phyloP scores from a whole-genome alignment of 805 yeast species.

The Barnettozyma pratensis region DNA sequence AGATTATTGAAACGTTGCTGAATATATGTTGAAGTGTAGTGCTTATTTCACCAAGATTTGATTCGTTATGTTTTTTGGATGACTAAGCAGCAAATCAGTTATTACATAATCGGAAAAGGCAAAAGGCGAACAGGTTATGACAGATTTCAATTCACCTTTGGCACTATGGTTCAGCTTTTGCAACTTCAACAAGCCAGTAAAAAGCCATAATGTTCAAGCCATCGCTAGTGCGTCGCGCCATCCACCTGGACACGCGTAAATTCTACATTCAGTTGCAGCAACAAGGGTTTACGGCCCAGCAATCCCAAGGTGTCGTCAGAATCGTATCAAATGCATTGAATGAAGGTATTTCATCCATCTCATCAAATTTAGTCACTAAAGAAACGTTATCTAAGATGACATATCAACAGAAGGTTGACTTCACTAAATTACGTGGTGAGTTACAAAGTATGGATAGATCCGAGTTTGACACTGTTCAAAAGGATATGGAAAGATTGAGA shows the following conservation, averaged over 20 bases:
- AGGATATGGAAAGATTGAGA: slow-evolving; percentile 80
- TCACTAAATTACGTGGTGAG: slow-evolving; percentile 91
- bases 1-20: too few species aligned
- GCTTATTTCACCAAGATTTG: neutral
- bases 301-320: slow-evolving; percentile 73
- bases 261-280: slow-evolving; percentile 30
- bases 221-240: neutral
- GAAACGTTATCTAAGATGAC: slow-evolving; percentile 80
- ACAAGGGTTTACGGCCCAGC: slow-evolving; percentile 69
- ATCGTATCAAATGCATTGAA: slow-evolving; percentile 71
- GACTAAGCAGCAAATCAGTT: neutral
- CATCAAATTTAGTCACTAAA: slow-evolving; percentile 76
- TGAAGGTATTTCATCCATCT: slow-evolving; percentile 72
- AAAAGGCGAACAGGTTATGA: too few species aligned
- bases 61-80: neutral
- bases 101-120: neutral
- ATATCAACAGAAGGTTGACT: slow-evolving; percentile 94
- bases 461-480: slow-evolving; percentile 75
- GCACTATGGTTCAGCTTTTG: too few species aligned
- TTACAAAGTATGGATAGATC: slow-evolving; percentile 81
- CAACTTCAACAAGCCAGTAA: neutral
- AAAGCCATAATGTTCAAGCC: slow-evolving; percentile 1
- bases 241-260: slow-evolving; percentile 25
- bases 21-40: too few species aligned
- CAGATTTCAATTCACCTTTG: too few species aligned